A percentile compares a stretch with the other conserved stretches of the same genome.
Conservation (phyloP, 1,284 basidiomycete species). For the Puccinia polysora region DNA sequence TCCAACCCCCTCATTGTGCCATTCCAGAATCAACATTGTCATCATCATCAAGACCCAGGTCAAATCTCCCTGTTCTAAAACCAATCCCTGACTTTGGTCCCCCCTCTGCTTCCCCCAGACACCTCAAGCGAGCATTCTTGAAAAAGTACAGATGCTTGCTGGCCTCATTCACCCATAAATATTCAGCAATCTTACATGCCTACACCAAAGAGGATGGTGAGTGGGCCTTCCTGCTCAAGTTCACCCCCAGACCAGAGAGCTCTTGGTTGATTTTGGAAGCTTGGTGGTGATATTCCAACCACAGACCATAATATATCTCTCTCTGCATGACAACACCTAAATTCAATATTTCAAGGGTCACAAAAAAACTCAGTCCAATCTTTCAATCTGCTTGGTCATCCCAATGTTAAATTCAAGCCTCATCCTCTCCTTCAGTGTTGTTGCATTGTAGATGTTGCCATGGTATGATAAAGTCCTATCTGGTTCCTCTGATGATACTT, state of each 20-base stretch:
- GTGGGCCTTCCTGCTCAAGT: background rate
- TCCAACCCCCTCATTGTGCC: no score
- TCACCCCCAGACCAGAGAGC: no score
- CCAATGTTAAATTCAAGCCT: background rate
- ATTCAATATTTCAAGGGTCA: slow-evolving; percentile 93
- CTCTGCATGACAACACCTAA: no score
- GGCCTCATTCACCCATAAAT: slow-evolving; percentile 88
- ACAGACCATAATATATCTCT: slow-evolving; percentile 90
- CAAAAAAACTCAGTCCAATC: slow-evolving; percentile 59
- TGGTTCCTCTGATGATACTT: slow-evolving; percentile 84
- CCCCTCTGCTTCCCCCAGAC: slow-evolving; percentile 56
- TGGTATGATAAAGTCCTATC: slow-evolving; percentile 93
- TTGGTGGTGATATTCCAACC: no score
- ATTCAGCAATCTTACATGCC: slow-evolving; percentile 76
- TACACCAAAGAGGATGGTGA: slow-evolving; percentile 83
- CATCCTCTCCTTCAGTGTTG: slow-evolving; percentile 59
- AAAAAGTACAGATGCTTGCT: slow-evolving; percentile 96
- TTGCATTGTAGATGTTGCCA: slow-evolving; percentile 85
- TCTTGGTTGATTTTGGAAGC: slow-evolving; percentile 5
- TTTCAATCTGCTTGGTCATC: background rate
- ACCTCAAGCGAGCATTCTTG: slow-evolving; percentile 72
- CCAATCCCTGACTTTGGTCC: background rate
- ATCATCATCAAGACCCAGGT: no score
- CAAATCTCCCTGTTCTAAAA: slow-evolving; percentile 45
- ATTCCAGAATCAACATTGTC: no score